These are phyloP conservation scores for Coemansia sp. DNA, from an alignment of 192 early-diverging fungal species.

Conservation along the genomic window DNA sequence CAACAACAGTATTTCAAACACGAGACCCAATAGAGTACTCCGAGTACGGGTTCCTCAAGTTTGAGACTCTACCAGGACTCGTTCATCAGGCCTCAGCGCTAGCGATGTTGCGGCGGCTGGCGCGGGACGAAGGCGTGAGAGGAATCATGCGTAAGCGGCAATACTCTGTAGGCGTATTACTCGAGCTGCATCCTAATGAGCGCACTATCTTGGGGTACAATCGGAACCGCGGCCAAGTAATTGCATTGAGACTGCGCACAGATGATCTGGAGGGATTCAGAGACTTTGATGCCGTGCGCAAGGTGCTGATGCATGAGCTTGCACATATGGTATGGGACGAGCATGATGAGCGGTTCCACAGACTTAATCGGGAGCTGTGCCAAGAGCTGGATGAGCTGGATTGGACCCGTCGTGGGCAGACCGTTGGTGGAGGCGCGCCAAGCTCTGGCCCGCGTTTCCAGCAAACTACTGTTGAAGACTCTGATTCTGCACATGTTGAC, in stretches of 20 bases:
- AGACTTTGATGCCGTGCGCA: constrained; percentile 28
- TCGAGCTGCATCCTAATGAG: constrained; percentile 46
- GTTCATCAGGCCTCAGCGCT: constrained; percentile 15
- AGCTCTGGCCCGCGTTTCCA: constrained; percentile 13
- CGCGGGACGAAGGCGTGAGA: constrained; percentile 38
- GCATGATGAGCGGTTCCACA: constrained; percentile 50
- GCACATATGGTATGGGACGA: constrained; percentile 56
- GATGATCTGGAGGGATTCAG: constrained; percentile 48
- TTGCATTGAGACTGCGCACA: constrained; percentile 46
- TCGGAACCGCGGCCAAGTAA: constrained; percentile 44
- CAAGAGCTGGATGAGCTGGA: constrained; percentile 46
- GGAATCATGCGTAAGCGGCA: constrained; percentile 34
- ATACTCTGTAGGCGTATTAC: constrained; percentile 39
- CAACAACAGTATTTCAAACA: constrained; percentile 14
- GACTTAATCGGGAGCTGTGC: constrained; percentile 42
- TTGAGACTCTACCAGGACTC: constrained; percentile 21
- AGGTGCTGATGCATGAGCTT: constrained; percentile 55
- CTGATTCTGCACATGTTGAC: constrained; percentile 22
- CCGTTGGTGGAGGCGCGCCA: background rate
- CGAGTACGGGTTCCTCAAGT: constrained; percentile 23
- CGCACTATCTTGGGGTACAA: constrained; percentile 53
- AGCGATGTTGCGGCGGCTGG: constrained; percentile 29
- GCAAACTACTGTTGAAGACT: constrained; percentile 5
- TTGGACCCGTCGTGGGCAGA: constrained; percentile 44
- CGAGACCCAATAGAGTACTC: background rate